Evolutionary conservation across 495 filamentous ascomycete genomes (phyloP).

Genomic region (Neurospora intermedia): DNA sequence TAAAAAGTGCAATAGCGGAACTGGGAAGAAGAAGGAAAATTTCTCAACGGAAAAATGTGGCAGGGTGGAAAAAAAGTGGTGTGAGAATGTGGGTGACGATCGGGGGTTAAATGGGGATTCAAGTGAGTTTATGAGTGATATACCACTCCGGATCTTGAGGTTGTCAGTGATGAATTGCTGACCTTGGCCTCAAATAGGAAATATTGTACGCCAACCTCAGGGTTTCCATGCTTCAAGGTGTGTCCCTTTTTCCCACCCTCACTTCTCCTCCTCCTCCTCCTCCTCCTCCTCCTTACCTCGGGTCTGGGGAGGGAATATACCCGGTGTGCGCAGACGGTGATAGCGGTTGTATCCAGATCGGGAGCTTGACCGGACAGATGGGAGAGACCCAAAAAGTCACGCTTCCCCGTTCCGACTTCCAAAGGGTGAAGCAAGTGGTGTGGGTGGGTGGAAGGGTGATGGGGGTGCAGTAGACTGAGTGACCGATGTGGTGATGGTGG

Average conservation of each 20-base stretch:
- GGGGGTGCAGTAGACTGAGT: not conserved
- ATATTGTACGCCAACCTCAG: not conserved
- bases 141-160: not conserved
- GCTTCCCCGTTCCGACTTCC: not conserved
- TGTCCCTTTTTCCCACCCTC: not conserved
- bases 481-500: not conserved
- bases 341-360: not conserved
- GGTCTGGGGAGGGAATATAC: not conserved
- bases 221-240: not conserved
- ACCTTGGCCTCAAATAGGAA: not conserved
- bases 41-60: slow-evolving; percentile 8
- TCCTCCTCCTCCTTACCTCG: not conserved
- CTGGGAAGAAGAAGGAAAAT: slow-evolving; percentile 7
- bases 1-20: not conserved
- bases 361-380: not conserved
- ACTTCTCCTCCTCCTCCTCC: not conserved
- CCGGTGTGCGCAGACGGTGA: not conserved
- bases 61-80: not conserved
- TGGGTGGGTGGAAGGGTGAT: not conserved
- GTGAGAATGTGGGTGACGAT: not conserved
- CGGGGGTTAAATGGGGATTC: not conserved
- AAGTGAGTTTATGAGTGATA: not conserved
- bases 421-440: not conserved
- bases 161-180: not conserved
- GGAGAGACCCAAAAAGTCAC: not conserved